Percentiles rank a stretch among this genome's conserved stretches.
Conservation (phyloP, 768 basidiomycete species). For the Suillus variegatus region DNA sequence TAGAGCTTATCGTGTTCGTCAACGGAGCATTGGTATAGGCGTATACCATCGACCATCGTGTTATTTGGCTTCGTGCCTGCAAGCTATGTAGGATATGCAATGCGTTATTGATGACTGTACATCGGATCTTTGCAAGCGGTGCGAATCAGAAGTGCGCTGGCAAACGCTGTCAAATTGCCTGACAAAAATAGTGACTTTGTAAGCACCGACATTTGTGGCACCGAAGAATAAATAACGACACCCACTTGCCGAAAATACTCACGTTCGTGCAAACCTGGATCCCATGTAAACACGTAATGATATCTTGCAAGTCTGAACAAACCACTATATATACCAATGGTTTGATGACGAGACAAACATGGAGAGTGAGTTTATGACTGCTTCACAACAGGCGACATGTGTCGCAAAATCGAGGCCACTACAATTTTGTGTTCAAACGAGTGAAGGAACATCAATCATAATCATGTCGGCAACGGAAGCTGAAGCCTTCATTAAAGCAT, state of each 20-base stretch:
- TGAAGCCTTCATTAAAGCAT: background rate
- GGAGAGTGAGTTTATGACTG: background rate
- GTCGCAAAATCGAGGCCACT: background rate
- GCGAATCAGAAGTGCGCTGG: background rate
- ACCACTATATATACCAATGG: background rate
- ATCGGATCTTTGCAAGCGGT: constrained; percentile 1
- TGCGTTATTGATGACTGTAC: background rate
- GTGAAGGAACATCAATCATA: background rate
- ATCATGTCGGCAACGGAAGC: background rate
- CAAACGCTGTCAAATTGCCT: constrained; percentile 7
- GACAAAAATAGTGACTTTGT: constrained; percentile 2
- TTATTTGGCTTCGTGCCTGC: background rate
- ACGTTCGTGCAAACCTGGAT: constrained; percentile 1
- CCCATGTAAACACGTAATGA: background rate
- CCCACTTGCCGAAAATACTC: constrained; percentile 1
- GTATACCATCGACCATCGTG: background rate
- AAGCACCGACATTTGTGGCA: background rate
- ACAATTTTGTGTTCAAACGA: background rate
- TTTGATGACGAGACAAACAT: background rate
- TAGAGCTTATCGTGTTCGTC: background rate
- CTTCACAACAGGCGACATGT: background rate
- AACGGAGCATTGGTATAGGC: background rate
- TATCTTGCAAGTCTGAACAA: background rate
- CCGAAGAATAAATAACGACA: background rate
- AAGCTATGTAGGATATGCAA: constrained; percentile 2